phyloP scores from a whole-genome alignment of 768 basidiomycete genomes.

The Suillus discolor region DNA sequence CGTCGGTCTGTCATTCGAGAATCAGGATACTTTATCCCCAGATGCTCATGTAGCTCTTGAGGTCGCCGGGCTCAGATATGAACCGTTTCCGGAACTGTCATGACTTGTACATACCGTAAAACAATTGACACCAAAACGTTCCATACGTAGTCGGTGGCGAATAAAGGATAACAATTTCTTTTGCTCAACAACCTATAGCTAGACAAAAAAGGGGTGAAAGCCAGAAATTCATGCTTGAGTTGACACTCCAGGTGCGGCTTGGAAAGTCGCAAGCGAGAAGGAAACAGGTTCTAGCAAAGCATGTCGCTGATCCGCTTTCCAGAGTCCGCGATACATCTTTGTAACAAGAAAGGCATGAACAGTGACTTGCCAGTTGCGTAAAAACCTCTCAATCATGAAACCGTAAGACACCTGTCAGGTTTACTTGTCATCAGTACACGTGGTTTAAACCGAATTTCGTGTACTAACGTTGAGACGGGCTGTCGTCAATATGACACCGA shows the following conservation, averaged over 20 bases:
- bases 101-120: not conserved
- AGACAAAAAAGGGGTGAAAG: not conserved
- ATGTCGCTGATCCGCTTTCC: not conserved
- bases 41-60: not conserved
- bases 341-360: constrained; percentile 7
- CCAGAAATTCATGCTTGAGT: not conserved
- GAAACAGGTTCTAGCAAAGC: constrained; percentile 1
- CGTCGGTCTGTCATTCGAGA: not conserved
- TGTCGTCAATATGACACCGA: not conserved
- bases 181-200: not conserved
- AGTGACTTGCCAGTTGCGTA: constrained; percentile 5
- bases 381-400: constrained; percentile 6
- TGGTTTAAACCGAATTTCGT: not conserved
- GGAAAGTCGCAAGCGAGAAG: not conserved
- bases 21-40: not conserved
- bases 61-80: not conserved
- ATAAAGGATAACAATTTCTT: not conserved
- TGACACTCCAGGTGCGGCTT: not conserved
- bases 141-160: not conserved
- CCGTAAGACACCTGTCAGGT: constrained; percentile 1
- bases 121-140: not conserved
- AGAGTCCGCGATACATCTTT: constrained; percentile 6
- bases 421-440: not conserved
- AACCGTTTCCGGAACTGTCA: not conserved
- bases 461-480: not conserved